phyloP scores from a whole-genome alignment of 495 filamentous ascomycete species.

The Penicillium psychrofluorescens region DNA sequence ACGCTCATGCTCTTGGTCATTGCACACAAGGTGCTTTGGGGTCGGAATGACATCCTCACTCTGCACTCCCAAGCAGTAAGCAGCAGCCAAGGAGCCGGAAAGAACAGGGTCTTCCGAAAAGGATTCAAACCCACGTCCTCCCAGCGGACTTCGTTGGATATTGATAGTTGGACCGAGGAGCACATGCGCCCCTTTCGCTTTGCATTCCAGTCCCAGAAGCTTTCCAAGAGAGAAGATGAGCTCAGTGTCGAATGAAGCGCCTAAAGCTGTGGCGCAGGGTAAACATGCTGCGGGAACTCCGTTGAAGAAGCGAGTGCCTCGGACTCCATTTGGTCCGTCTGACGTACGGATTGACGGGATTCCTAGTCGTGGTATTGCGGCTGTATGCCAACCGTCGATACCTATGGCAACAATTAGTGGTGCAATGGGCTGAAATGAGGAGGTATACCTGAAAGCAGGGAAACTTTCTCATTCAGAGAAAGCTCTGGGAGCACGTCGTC shows the following conservation, averaged over 20 bases:
- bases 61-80: conserved; percentile 58
- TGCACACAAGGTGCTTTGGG: conserved; percentile 67
- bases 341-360: conserved; percentile 59
- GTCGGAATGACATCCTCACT: conserved; percentile 54
- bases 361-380: conserved; percentile 51
- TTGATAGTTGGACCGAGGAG: conserved; percentile 70
- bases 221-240: conserved; percentile 48
- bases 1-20: conserved; percentile 61
- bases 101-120: conserved; percentile 69
- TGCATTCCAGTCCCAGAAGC: conserved; percentile 52
- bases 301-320: conserved; percentile 57
- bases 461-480: conserved; percentile 3
- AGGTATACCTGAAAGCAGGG: conserved; percentile 2
- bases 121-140: conserved; percentile 66
- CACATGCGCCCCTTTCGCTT: conserved; percentile 55
- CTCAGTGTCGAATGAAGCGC: conserved; percentile 54
- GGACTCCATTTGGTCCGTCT: conserved; percentile 63
- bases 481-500: conserved; percentile 1
- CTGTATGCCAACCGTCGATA: conserved; percentile 66
- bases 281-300: conserved; percentile 55
- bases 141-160: conserved; percentile 61
- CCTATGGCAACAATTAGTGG: conserved; percentile 19
- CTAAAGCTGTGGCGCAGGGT: conserved; percentile 55
- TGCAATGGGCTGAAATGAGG: background rate
- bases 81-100: conserved; percentile 52